Base-by-base conservation (phyloP, 192 early-diverging fungal species). In the Backusella morwellensis region DNA sequence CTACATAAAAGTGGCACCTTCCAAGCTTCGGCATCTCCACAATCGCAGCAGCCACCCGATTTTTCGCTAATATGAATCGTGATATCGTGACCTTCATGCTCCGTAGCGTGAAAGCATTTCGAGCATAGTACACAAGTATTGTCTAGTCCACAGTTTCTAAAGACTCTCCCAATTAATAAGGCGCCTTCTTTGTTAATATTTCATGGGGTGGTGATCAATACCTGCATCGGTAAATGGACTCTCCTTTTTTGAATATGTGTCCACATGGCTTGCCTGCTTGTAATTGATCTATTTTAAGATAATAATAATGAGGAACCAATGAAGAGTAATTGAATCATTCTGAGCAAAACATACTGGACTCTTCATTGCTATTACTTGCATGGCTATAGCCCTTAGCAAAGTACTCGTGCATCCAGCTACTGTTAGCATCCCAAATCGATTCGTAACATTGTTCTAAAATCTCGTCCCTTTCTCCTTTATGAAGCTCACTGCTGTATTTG, bases 1-100 rank as follows among this genome's bases (percentile, higher is more conserved):
- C 86, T 87, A 81, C 98, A 99, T 34, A 88, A 78, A 19, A 96
- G 82, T 26, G 92, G 92, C 11, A 93, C 86, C 75, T 91, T 93
- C 97, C 97, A 98, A 36, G 97, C 98, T 84, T 98, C 97, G 3
- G 91, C 86, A 77, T 99, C 98, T 42, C 97, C 97, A 82, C 98
- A 99, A 83, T 99, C 98, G 83, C 98, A 99, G 85, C 96, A 99
- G 2, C 98, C 98, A 38, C 96, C 96, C 11, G 86, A 87, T 7
- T 93, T 92, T 44, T 87, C 82, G 50, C 94, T 93, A 17, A 98
- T 88, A 21, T 88, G 90, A 78, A 99, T 97, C 41, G 89, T 93
- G 3, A 94, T 93, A 77, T 98, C 95, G 74, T 99, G 98, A 38
- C 95, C 95, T 42, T 92, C 90, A 80, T 99, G 98, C 80, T 97